Conservation (phyloP, 139 green algal species). For the Chlorella sp. region DNA sequence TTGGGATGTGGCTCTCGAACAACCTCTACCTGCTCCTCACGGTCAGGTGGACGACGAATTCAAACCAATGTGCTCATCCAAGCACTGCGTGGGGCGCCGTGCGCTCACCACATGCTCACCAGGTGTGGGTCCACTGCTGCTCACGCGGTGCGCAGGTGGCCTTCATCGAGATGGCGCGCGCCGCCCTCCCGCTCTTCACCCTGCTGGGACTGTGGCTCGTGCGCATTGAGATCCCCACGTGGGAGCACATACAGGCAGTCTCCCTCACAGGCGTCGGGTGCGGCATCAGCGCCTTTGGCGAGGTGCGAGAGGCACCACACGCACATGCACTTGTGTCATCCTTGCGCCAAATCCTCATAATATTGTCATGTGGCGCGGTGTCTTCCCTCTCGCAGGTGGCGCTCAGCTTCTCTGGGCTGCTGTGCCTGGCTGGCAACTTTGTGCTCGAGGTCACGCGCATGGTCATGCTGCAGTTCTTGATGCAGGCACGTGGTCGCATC, state of each 20-base stretch:
- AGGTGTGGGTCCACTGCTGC: background rate
- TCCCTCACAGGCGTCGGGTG: constrained; percentile 20
- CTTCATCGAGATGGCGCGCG: constrained; percentile 31
- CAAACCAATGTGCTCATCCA: too few species aligned
- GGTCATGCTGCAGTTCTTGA: constrained; percentile 33
- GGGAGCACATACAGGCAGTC: constrained; percentile 16
- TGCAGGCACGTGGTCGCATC: constrained; percentile 7
- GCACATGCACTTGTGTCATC: too few species aligned
- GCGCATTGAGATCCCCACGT: constrained; percentile 19
- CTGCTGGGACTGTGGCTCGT: constrained; percentile 20
- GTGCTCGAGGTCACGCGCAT: constrained; percentile 15
- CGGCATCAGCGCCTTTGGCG: constrained; percentile 20
- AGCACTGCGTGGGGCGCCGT: too few species aligned
- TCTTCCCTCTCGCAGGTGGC: constrained; percentile 7
- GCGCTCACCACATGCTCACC: background rate
- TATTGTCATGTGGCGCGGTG: background rate
- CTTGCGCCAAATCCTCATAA: too few species aligned
- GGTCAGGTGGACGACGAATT: too few species aligned
- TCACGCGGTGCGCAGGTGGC: constrained; percentile 11
- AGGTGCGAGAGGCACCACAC: constrained; percentile 10
- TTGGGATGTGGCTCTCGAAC: constrained; percentile 9
- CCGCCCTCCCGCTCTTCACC: constrained; percentile 23
- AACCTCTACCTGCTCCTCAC: constrained; percentile 12
- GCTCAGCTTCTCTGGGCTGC: constrained; percentile 3
- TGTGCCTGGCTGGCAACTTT: constrained; percentile 19